phyloP scores from a whole-genome alignment of 768 basidiomycete genomes.

The Xerocomellus intermedius region DNA sequence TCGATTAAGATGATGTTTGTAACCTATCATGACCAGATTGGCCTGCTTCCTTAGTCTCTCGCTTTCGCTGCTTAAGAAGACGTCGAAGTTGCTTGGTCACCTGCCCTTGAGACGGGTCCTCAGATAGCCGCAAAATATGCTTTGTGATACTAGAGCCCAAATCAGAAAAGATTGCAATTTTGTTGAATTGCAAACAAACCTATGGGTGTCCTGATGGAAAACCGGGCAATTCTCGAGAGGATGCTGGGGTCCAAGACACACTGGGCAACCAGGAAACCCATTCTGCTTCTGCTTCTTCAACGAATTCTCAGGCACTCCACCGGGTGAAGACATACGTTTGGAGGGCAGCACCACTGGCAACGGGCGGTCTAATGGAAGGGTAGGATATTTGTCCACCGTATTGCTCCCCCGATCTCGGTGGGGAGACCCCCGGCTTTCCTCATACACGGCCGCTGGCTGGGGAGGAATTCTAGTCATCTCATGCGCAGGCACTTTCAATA shows the following conservation, averaged over 20 bases:
- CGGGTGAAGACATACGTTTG: conserved; percentile 39
- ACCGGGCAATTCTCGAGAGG: conserved; percentile 55
- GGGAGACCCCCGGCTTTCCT: neutral
- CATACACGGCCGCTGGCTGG: neutral
- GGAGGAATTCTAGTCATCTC: neutral
- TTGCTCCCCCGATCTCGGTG: neutral
- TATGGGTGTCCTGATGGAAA: conserved; percentile 49
- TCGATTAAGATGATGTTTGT: conserved; percentile 1
- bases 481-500: neutral
- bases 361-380: neutral
- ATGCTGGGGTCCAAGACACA: conserved; percentile 51
- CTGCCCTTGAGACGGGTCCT: conserved; percentile 34
- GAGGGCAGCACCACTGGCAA: conserved; percentile 20
- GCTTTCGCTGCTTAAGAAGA: conserved; percentile 38
- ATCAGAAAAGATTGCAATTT: conserved; percentile 3
- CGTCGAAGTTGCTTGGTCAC: conserved; percentile 40
- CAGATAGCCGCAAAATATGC: conserved; percentile 45
- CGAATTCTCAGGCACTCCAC: conserved; percentile 20
- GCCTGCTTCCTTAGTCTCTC: conserved; percentile 6
- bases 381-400: neutral
- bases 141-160: conserved; percentile 37
- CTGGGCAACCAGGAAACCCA: conserved; percentile 35
- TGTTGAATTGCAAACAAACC: conserved; percentile 37
- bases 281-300: conserved; percentile 41
- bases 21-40: neutral